A percentile compares a stretch with the other conserved stretches of the same genome.
These are phyloP conservation scores for Plantago ovata DNA, from an alignment of 257 asterid genomes.

Conservation along the genomic window DNA sequence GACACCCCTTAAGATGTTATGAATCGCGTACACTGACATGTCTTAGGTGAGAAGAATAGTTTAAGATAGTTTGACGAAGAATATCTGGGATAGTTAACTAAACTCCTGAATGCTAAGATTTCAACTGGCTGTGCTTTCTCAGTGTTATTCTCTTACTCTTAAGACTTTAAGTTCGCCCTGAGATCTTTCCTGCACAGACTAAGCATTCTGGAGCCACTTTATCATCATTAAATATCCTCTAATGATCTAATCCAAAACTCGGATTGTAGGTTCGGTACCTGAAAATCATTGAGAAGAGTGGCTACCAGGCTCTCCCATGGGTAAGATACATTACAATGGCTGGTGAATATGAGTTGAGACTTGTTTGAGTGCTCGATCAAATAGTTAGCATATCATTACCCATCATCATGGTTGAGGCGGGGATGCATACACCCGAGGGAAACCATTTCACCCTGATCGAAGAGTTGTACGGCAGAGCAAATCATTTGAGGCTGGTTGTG, in stretches of 20 bases:
- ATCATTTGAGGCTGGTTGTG: constrained; percentile 4
- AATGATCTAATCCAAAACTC: neutral
- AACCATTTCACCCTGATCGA: constrained; percentile 12
- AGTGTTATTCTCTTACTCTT: too few species aligned
- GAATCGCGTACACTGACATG: too few species aligned
- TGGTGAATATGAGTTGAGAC: constrained; percentile 84
- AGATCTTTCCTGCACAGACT: too few species aligned
- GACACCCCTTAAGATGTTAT: too few species aligned
- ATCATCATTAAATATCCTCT: neutral
- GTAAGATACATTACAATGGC: constrained; percentile 90
- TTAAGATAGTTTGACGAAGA: too few species aligned
- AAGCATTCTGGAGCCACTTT: too few species aligned
- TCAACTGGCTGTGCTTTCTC: too few species aligned
- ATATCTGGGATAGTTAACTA: too few species aligned
- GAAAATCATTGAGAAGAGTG: constrained; percentile 89
- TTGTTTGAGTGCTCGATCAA: constrained; percentile 32
- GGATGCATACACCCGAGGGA: neutral
- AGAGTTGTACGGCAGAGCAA: constrained; percentile 15
- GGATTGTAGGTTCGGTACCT: constrained; percentile 66
- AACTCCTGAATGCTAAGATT: too few species aligned
- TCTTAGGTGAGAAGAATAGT: too few species aligned
- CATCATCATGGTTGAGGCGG: neutral
- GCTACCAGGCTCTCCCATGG: constrained; percentile 90
- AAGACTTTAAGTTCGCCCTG: too few species aligned
- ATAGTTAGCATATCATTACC: constrained; percentile 1